phyloP scores from a whole-genome alignment of 176 grass and related monocot genomes.

The Chloris gayana region DNA sequence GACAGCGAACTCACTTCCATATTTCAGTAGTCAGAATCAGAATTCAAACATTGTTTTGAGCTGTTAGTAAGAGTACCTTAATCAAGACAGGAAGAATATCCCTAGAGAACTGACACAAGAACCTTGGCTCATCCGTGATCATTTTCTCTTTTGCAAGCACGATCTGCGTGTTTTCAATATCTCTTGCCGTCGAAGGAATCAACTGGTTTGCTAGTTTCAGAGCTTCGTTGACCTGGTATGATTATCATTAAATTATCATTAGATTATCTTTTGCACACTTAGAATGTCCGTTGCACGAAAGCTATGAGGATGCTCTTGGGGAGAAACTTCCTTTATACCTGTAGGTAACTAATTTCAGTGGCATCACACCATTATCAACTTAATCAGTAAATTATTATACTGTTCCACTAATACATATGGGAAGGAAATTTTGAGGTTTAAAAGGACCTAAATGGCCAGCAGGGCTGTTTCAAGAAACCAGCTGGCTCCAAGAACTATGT shows the following conservation, averaged over 20 bases:
- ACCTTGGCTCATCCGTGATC: constrained; percentile 72
- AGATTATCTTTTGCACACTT: too few species aligned
- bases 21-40: constrained; percentile 43
- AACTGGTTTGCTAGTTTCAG: constrained; percentile 91
- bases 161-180: constrained; percentile 59
- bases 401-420: constrained; percentile 6
- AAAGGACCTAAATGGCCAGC: background rate
- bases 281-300: constrained; percentile 13
- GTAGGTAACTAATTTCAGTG: background rate
- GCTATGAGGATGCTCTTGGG: background rate
- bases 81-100: constrained; percentile 89
- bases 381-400: background rate
- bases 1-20: constrained; percentile 40
- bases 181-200: constrained; percentile 68
- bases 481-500: background rate
- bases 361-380: background rate
- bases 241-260: constrained; percentile 35
- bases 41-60: constrained; percentile 24
- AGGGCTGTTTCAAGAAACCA: background rate
- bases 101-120: constrained; percentile 80
- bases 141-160: constrained; percentile 84
- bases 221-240: constrained; percentile 76
- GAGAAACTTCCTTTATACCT: background rate
- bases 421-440: background rate
- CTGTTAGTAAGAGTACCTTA: constrained; percentile 69